A percentile compares a stretch with the other conserved stretches of the same genome.
Conservation (phyloP, 805 yeast genomes). For the Kazachstania psychrophila region DNA sequence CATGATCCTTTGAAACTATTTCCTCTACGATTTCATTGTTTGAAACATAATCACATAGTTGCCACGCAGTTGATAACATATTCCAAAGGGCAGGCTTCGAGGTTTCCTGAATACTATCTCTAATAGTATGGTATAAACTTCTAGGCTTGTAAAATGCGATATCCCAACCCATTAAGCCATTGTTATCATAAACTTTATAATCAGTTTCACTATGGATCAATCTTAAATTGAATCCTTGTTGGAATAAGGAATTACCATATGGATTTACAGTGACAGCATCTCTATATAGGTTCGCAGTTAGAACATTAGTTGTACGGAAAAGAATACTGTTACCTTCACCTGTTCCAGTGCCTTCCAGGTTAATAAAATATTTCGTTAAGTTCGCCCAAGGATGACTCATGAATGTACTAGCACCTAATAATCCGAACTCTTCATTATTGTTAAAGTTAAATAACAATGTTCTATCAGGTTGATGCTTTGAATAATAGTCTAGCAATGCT, state of each 20-base stretch:
- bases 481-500: constrained; percentile 50
- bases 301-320: constrained; percentile 75
- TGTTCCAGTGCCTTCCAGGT: constrained; percentile 88
- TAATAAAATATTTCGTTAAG: constrained; percentile 55
- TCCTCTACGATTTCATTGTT: constrained; percentile 20
- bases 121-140: constrained; percentile 68
- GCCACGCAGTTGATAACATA: constrained; percentile 68
- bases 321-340: constrained; percentile 70
- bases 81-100: constrained; percentile 69
- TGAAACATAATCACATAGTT: constrained; percentile 42
- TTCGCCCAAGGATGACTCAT: constrained; percentile 63
- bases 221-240: constrained; percentile 73
- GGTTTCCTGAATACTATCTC: constrained; percentile 59
- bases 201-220: constrained; percentile 77
- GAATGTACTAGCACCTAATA: constrained; percentile 72
- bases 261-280: constrained; percentile 49
- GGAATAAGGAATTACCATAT: constrained; percentile 71
- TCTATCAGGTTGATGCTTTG: constrained; percentile 48
- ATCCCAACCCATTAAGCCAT: constrained; percentile 78
- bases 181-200: constrained; percentile 56
- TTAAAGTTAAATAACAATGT: constrained; percentile 78
- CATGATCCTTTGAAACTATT: constrained; percentile 29
- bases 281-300: constrained; percentile 51
- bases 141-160: constrained; percentile 85
- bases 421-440: constrained; percentile 82